Percentiles rank a stretch among this genome's conserved stretches.
Conservation (phyloP, 805 yeast species). For the Candida multigemmis region DNA sequence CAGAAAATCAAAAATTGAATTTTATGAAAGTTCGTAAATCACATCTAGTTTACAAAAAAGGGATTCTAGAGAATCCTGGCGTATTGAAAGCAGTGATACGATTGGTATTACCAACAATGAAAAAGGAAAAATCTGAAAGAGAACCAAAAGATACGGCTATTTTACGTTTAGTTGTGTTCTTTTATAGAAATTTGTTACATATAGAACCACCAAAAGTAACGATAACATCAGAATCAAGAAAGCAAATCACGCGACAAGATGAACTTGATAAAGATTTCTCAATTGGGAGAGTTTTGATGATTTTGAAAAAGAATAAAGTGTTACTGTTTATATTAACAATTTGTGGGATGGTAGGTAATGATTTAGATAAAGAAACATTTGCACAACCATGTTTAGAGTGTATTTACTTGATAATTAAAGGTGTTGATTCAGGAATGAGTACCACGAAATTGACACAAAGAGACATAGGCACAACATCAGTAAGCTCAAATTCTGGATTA, state of each 20-base stretch:
- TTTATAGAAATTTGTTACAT: conserved; percentile 69
- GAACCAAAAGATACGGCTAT: conserved; percentile 65
- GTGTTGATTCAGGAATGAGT: conserved; percentile 37
- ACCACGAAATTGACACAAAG: conserved; percentile 1
- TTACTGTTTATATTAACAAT: conserved; percentile 66
- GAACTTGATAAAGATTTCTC: conserved; percentile 71
- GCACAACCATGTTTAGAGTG: conserved; percentile 63
- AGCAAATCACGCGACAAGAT: conserved; percentile 15
- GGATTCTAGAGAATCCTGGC: conserved; percentile 51
- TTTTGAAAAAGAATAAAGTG: conserved; percentile 64
- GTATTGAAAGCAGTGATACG: conserved; percentile 64
- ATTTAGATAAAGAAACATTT: conserved; percentile 52
- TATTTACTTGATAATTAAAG: conserved; percentile 52
- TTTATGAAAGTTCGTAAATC: conserved; percentile 55
- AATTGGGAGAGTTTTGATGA: conserved; percentile 43
- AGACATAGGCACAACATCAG: conserved; percentile 7
- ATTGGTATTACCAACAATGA: conserved; percentile 54
- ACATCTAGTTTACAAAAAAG: conserved; percentile 65
- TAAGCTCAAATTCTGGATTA: conserved; percentile 3
- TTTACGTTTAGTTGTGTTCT: conserved; percentile 58
- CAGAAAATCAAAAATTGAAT: conserved; percentile 46
- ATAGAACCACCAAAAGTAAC: conserved; percentile 64
- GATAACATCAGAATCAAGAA: conserved; percentile 34
- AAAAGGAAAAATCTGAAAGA: conserved; percentile 44
- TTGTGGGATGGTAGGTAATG: conserved; percentile 53